These are phyloP conservation scores for Trichothecium roseum DNA, from an alignment of 2,329 filamentous ascomycete species.

Conservation along the genomic window DNA sequence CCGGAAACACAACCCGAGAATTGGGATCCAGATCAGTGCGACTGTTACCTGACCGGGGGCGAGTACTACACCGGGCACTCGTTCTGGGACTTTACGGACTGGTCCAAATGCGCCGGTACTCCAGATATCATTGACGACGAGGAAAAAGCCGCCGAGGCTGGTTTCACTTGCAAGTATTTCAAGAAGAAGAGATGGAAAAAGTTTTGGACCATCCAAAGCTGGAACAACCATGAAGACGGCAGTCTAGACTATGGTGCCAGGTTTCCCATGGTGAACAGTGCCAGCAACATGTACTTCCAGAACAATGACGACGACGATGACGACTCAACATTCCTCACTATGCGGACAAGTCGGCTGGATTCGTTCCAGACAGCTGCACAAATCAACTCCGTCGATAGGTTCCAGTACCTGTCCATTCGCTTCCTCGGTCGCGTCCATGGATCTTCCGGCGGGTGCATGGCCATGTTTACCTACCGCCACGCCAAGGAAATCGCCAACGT, in stretches of 20 bases:
- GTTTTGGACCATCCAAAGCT: constrained; percentile 25
- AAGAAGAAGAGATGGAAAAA: constrained; percentile 17
- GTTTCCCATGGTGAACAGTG: constrained; percentile 24
- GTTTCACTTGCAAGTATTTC: constrained; percentile 24
- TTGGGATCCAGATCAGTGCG: constrained; percentile 8
- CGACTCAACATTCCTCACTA: constrained; percentile 30
- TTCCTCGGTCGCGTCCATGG: constrained; percentile 38
- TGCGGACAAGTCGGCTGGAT: constrained; percentile 31
- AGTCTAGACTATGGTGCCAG: constrained; percentile 5
- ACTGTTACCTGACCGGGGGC: constrained; percentile 18
- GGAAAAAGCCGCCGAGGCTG: constrained; percentile 17
- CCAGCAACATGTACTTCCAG: constrained; percentile 34
- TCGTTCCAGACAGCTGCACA: constrained; percentile 34
- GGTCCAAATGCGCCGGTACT: constrained; percentile 14
- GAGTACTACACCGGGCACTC: constrained; percentile 14
- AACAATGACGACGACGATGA: constrained; percentile 20
- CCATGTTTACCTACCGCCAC: constrained; percentile 36
- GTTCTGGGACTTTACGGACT: constrained; percentile 20
- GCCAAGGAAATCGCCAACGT: constrained; percentile 21
- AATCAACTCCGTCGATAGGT: constrained; percentile 25
- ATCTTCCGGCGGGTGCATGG: constrained; percentile 34
- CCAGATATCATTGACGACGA: constrained; percentile 17
- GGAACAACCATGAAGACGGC: constrained; percentile 24
- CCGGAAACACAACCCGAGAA: constrained; percentile 4
- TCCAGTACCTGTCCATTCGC: constrained; percentile 24